A percentile compares a stretch with the other conserved stretches of the same genome.
phyloP scores from a whole-genome alignment of 2,329 filamentous ascomycete genomes.

The Ceratocystis destructans region DNA sequence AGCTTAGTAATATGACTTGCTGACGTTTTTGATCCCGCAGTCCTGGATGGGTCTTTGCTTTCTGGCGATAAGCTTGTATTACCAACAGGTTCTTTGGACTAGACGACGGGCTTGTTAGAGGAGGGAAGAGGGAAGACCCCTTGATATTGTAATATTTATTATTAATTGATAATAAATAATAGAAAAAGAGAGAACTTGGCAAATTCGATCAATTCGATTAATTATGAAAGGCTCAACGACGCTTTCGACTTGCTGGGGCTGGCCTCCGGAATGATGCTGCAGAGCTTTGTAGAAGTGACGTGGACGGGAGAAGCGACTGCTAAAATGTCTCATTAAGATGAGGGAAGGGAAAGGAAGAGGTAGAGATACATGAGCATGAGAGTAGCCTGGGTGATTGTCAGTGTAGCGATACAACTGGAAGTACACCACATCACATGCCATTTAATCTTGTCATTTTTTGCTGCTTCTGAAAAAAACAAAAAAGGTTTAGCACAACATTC shows the following conservation, averaged over 20 bases:
- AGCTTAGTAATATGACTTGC: neutral
- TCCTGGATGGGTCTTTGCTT: neutral
- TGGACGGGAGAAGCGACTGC: neutral
- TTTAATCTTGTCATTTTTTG: no score
- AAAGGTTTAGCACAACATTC: no score
- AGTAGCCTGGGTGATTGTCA: neutral
- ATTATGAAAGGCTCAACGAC: neutral
- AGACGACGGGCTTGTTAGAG: neutral
- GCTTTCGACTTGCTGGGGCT: neutral
- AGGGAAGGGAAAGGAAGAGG: neutral
- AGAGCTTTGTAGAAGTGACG: neutral
- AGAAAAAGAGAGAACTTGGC: neutral
- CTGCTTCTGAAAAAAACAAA: no score
- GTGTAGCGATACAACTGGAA: neutral
- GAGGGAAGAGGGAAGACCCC: neutral
- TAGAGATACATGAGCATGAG: neutral
- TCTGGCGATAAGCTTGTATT: slow-evolving; percentile 2
- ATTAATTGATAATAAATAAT: neutral
- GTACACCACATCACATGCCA: no score
- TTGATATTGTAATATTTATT: neutral
- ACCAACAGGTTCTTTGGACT: neutral
- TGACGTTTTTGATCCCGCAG: neutral
- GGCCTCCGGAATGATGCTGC: neutral
- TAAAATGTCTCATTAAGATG: neutral
- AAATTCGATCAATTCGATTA: neutral